These are phyloP conservation scores for Actinomortierella wolfii DNA, from an alignment of 371 early-diverging fungal species.

Conservation along the genomic window DNA sequence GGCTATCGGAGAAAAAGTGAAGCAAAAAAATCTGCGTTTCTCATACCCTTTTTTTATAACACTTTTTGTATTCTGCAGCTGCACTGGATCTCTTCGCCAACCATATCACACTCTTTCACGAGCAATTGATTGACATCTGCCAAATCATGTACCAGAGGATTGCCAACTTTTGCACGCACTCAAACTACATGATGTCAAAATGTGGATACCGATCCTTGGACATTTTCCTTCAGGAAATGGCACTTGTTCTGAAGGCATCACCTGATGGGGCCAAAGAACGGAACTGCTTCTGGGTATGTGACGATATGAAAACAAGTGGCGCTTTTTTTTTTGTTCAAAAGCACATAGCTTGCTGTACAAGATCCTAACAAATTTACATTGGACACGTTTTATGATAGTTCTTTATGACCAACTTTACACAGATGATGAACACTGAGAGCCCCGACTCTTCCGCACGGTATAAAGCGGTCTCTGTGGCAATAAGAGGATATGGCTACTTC, in stretches of 20 bases:
- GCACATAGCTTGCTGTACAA: no score
- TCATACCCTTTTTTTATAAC: not conserved
- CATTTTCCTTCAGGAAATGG: conserved; percentile 55
- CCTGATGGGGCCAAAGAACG: conserved; percentile 27
- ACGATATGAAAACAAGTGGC: no score
- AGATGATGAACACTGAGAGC: conserved; percentile 45
- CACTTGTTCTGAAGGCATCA: conserved; percentile 23
- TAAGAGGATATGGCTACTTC: conserved; percentile 76
- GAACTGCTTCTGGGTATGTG: conserved; percentile 46
- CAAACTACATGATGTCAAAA: conserved; percentile 55
- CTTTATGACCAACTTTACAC: conserved; percentile 55
- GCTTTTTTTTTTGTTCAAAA: no score
- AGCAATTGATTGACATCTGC: conserved; percentile 50
- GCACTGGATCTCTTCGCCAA: conserved; percentile 60
- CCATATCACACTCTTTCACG: conserved; percentile 56
- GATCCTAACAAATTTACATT: no score
- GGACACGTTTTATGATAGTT: conserved; percentile 53
- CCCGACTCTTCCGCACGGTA: conserved; percentile 37
- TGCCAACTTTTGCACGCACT: conserved; percentile 51
- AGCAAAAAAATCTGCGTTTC: not conserved
- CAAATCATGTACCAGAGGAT: conserved; percentile 53
- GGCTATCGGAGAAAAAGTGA: not conserved
- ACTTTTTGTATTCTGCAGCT: conserved; percentile 41
- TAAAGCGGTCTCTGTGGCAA: conserved; percentile 65
- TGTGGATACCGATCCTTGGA: conserved; percentile 58